Conservation (phyloP, 1,284 basidiomycete genomes). For the Ceratobasidium papillatum region DNA sequence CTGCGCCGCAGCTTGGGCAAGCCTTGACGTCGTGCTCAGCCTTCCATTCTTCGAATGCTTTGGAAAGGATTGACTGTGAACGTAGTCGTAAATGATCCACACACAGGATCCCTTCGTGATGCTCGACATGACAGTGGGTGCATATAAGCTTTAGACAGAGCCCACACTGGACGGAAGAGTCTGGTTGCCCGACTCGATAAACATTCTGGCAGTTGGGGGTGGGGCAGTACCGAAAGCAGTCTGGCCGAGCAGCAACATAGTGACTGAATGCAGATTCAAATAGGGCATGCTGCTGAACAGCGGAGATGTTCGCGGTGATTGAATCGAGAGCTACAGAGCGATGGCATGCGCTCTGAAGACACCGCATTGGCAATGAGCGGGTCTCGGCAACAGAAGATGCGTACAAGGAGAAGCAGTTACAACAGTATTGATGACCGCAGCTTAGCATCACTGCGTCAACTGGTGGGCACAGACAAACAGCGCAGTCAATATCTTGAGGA, state of each 20-base stretch:
- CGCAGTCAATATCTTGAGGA: slow-evolving; percentile 17
- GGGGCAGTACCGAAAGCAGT: slow-evolving; percentile 60
- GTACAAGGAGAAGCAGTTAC: slow-evolving; percentile 58
- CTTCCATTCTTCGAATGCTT: slow-evolving; percentile 67
- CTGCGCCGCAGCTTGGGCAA: slow-evolving; percentile 71
- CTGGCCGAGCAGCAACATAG: slow-evolving; percentile 54
- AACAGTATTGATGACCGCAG: slow-evolving; percentile 63
- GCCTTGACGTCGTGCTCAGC: slow-evolving; percentile 67
- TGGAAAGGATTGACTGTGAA: slow-evolving; percentile 56
- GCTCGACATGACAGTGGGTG: slow-evolving; percentile 67
- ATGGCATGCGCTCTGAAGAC: slow-evolving; percentile 54
- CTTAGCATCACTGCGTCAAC: not conserved
- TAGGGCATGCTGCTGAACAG: slow-evolving; percentile 54
- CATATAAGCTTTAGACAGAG: slow-evolving; percentile 75
- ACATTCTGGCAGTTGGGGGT: slow-evolving; percentile 50
- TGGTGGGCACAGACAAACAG: slow-evolving; percentile 35
- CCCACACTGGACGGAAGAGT: slow-evolving; percentile 70
- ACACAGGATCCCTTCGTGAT: slow-evolving; percentile 71
- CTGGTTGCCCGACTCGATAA: slow-evolving; percentile 55
- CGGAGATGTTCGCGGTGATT: slow-evolving; percentile 55
- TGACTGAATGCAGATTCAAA: slow-evolving; percentile 55
- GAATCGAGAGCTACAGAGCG: slow-evolving; percentile 53
- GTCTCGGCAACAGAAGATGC: slow-evolving; percentile 51
- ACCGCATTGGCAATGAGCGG: slow-evolving; percentile 50
- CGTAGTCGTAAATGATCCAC: slow-evolving; percentile 56